Evolutionary conservation across 768 basidiomycete genomes (phyloP).

Genomic region (Russula foetens): DNA sequence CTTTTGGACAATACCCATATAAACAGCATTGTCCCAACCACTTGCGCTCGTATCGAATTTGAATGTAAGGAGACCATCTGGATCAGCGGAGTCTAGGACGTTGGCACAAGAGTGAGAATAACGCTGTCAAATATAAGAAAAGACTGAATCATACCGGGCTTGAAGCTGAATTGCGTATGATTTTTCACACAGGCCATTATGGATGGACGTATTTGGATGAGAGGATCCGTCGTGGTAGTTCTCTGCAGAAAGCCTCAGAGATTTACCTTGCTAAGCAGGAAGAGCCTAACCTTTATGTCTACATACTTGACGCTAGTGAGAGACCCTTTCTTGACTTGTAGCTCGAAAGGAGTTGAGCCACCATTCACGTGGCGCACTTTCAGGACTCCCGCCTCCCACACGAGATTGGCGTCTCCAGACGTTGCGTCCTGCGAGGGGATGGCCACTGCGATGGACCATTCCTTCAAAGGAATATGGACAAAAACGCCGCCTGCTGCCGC

Average conservation of each 20-base stretch:
- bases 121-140: not conserved
- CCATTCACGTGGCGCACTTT: not conserved
- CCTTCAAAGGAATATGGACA: constrained; percentile 1
- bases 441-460: constrained; percentile 2
- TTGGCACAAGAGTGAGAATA: not conserved
- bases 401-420: not conserved
- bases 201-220: constrained; percentile 3
- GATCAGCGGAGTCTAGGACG: not conserved
- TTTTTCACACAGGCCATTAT: not conserved
- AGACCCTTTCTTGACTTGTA: not conserved
- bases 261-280: not conserved
- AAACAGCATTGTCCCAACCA: not conserved
- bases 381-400: not conserved
- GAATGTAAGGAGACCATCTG: constrained; percentile 6
- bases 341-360: constrained; percentile 1
- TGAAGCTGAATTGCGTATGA: not conserved
- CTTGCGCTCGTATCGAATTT: constrained; percentile 5
- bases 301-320: not conserved
- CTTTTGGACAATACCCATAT: not conserved
- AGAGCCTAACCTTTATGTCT: not conserved
- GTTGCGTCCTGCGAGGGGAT: not conserved
- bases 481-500: not conserved
- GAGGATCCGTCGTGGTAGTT: not conserved
- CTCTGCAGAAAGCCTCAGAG: not conserved
- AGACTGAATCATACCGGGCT: not conserved